Percentiles rank a stretch among this genome's conserved stretches.
Conservation (phyloP, 192 early-diverging fungal species). For the Coemansia sp. region DNA sequence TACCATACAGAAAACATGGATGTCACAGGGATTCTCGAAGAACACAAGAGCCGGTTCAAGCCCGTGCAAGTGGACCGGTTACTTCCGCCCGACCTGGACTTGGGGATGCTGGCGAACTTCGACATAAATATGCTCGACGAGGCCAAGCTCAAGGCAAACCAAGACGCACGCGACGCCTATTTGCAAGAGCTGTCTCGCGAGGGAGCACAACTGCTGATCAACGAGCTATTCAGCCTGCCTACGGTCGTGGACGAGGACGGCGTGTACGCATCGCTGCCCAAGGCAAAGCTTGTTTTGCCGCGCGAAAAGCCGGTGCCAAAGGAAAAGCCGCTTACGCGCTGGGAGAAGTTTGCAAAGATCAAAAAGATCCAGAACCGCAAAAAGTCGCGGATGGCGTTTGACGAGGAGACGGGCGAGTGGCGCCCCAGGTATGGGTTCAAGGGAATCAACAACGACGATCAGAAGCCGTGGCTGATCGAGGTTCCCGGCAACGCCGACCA, state of each 20-base stretch:
- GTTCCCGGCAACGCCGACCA: conserved; percentile 82
- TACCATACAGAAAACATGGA: conserved; percentile 52
- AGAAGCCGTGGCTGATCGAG: conserved; percentile 91
- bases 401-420: conserved; percentile 81
- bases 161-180: conserved; percentile 56
- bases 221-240: conserved; percentile 82
- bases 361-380: conserved; percentile 93
- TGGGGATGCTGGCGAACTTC: conserved; percentile 76
- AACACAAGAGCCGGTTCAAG: conserved; percentile 70
- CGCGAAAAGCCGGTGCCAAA: conserved; percentile 93
- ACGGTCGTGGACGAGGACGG: conserved; percentile 67
- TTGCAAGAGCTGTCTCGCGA: conserved; percentile 72
- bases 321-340: conserved; percentile 85
- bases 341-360: conserved; percentile 97
- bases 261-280: conserved; percentile 78
- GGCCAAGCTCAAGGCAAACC: conserved; percentile 19
- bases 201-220: conserved; percentile 81
- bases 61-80: conserved; percentile 77
- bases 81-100: conserved; percentile 83
- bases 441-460: conserved; percentile 69
- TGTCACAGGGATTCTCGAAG: conserved; percentile 65
- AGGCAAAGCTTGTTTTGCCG: conserved; percentile 64
- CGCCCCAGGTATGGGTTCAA: conserved; percentile 90
- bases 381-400: conserved; percentile 77
- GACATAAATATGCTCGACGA: conserved; percentile 83